Base-by-base conservation (phyloP, 2,329 filamentous ascomycete species). In the Cladobotryum mycophilum region DNA sequence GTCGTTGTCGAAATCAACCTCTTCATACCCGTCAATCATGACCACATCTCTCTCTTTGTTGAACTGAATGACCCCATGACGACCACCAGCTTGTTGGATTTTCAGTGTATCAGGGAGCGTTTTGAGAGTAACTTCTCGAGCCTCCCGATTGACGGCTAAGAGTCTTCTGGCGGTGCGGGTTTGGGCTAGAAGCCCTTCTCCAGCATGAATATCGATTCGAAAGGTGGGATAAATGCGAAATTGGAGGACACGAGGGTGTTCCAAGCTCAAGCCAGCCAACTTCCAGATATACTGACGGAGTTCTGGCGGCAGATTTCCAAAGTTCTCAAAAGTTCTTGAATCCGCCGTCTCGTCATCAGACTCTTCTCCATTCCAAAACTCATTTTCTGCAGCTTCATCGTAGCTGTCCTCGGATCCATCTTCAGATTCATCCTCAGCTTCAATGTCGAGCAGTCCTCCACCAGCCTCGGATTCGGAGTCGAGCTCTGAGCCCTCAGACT, bases 141-240 rank as follows among this genome's bases (percentile, higher is more conserved):
- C 67, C 53, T 71, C 68, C 7, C 60, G 56, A 36, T 69, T 60
- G 8, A 67, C 60, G 2, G 68, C 62, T 33, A 70, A 55, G 13
- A 72, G 53, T 4, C 55, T 51, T 7, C 68, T 64, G 1, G 64
- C 47, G 2, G 55, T 45, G 17, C 49, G 52, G 1, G 67, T 71
- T n/a, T 64, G 61, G 4, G 62, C 55, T 1, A 55, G 51, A 0
- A 70, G 59, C 3, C 53, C 53, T 60, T 12, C 48, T 47, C 20
- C n/a, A 33, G 11, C 45, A 43, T 30, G 6, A 14, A 45, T 18
- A 8, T 14, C 8, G 15, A 18, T 5, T 3, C 18, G 44, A 18
- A 38, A 13, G 36, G 8, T 7, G 14, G n/a, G 8, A 8, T 9
- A 13, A 12, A 37, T 9, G 2, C 17, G 41, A 18, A 59, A 59